Percentiles rank a stretch among this genome's conserved stretches.
These are phyloP conservation scores for Coemansia sp. DNA, from an alignment of 192 early-diverging fungal genomes.

Conservation along the genomic window DNA sequence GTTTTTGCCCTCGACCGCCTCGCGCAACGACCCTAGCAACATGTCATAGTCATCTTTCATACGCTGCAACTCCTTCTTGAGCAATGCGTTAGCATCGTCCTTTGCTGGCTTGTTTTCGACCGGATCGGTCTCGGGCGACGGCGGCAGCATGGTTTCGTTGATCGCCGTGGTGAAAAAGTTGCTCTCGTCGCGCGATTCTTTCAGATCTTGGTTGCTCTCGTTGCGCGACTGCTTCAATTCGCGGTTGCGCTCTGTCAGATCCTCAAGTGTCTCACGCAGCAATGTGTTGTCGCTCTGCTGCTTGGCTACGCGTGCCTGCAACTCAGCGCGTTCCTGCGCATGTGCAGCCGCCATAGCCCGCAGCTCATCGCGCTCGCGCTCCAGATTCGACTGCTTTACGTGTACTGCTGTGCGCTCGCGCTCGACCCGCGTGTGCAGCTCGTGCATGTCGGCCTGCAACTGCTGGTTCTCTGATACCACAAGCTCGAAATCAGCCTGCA, in stretches of 20 bases:
- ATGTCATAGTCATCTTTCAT: slow-evolving; percentile 17
- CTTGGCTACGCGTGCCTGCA: background rate
- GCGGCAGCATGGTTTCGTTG: slow-evolving; percentile 12
- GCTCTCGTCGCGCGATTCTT: slow-evolving; percentile 27
- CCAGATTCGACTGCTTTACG: background rate
- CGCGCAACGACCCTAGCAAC: slow-evolving; percentile 16
- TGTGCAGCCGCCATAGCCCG: background rate
- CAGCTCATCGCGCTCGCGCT: slow-evolving; percentile 15
- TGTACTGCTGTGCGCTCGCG: background rate
- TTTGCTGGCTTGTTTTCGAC: background rate
- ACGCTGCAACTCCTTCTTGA: slow-evolving; percentile 18
- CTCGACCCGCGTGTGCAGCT: slow-evolving; percentile 1
- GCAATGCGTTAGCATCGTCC: background rate
- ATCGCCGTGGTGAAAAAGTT: slow-evolving; percentile 26
- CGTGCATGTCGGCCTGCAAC: slow-evolving; percentile 4
- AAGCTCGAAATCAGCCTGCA: slow-evolving; percentile 10
- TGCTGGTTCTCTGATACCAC: slow-evolving; percentile 5
- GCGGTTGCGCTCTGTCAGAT: slow-evolving; percentile 30
- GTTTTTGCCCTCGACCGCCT: slow-evolving; percentile 18
- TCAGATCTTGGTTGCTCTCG: slow-evolving; percentile 30
- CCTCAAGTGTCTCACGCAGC: slow-evolving; percentile 28
- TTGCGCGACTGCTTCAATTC: slow-evolving; percentile 23
- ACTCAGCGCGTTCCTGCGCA: background rate
- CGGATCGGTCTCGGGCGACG: background rate
- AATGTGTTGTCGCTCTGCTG: slow-evolving; percentile 11